Conservation (phyloP, 1,284 basidiomycete species). For the Farysia itapuensis region DNA sequence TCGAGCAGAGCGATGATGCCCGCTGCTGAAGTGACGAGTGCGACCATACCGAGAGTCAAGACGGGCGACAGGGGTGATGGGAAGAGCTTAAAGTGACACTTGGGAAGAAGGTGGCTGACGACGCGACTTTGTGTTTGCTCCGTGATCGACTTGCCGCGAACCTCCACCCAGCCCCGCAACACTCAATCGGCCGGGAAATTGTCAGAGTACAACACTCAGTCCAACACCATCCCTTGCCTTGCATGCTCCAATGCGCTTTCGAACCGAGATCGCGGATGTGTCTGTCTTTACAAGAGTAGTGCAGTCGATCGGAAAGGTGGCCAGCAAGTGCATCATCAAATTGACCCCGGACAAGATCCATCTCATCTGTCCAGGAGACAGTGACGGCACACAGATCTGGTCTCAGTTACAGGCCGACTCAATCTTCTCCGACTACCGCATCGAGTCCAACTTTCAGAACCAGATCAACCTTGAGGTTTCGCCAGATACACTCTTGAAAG, state of each 20-base stretch:
- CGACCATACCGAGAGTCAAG: conserved; percentile 23
- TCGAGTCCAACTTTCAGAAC: conserved; percentile 59
- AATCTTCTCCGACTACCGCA: conserved; percentile 46
- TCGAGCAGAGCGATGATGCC: conserved; percentile 57
- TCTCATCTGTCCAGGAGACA: conserved; percentile 54
- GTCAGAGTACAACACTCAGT: too few relatives aligned
- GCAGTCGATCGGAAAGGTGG: conserved; percentile 53
- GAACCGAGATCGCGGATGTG: conserved; percentile 49
- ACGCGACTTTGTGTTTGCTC: conserved; percentile 1
- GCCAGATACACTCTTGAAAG: conserved; percentile 55
- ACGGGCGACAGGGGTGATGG: background rate
- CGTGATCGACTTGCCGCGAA: background rate
- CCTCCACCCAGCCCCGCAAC: background rate
- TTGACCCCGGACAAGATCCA: conserved; percentile 52
- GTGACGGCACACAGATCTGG: conserved; percentile 57
- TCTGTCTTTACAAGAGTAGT: conserved; percentile 47
- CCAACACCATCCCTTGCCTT: background rate
- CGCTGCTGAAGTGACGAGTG: conserved; percentile 40
- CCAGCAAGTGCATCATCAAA: conserved; percentile 55
- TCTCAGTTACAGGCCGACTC: conserved; percentile 51
- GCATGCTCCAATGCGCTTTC: conserved; percentile 52
- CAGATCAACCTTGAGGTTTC: conserved; percentile 59
- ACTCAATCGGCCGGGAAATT: background rate
- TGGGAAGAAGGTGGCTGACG: background rate
- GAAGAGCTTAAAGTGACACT: background rate